phyloP scores from a whole-genome alignment of 768 basidiomycete species.

The Melanogaster broomeanus region DNA sequence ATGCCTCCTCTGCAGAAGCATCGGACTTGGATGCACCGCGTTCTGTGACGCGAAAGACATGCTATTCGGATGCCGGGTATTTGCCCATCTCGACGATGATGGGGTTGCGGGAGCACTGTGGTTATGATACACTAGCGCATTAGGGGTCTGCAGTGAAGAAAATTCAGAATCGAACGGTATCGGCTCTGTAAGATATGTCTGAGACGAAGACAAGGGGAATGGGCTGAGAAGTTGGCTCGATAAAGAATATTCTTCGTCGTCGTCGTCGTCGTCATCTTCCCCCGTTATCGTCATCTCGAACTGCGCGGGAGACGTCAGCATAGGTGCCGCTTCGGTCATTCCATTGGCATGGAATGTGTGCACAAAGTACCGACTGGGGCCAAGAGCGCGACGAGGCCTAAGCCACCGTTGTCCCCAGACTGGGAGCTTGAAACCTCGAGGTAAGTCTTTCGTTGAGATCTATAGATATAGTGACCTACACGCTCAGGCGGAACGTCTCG shows the following conservation, averaged over 20 bases:
- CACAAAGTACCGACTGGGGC: conserved; percentile 28
- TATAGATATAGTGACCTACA: conserved; percentile 17
- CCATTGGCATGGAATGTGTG: conserved; percentile 17
- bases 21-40: neutral
- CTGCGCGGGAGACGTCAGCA: conserved; percentile 21
- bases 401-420: conserved; percentile 36
- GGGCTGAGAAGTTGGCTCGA: conserved; percentile 9
- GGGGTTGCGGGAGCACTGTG: neutral
- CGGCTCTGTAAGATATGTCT: neutral
- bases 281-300: conserved; percentile 17
- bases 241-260: conserved; percentile 11
- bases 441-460: neutral
- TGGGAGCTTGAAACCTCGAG: conserved; percentile 20
- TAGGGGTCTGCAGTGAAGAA: conserved; percentile 1
- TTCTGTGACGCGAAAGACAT: neutral
- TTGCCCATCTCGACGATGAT: neutral
- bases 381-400: conserved; percentile 19
- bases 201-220: conserved; percentile 13
- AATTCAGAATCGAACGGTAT: neutral
- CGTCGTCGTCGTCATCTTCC: conserved; percentile 18
- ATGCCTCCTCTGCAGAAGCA: neutral
- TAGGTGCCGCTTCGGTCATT: conserved; percentile 23
- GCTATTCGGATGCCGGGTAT: too few species aligned
- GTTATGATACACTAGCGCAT: neutral
- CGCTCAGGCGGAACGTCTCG: conserved; percentile 29